Conservation (phyloP, 768 basidiomycete genomes). For the Hericium erinaceus region DNA sequence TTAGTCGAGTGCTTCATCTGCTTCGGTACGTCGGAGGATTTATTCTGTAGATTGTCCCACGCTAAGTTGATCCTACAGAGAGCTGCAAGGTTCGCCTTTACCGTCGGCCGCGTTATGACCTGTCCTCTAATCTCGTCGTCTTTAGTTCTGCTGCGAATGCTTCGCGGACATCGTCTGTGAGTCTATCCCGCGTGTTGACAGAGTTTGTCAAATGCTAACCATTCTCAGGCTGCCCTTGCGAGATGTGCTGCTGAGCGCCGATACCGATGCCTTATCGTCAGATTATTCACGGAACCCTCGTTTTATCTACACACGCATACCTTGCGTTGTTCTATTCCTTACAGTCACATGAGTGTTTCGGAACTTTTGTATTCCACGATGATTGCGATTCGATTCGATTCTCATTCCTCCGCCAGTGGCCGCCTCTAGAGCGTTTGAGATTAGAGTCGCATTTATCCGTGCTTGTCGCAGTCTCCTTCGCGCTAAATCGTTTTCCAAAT, state of each 20-base stretch:
- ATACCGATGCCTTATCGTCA: no score
- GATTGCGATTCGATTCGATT: no score
- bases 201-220: conserved; percentile 1
- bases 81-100: conserved; percentile 52
- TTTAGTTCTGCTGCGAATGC: conserved; percentile 64
- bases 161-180: conserved; percentile 61
- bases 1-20: conserved; percentile 60
- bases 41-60: neutral
- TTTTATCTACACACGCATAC: no score
- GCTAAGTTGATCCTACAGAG: conserved; percentile 29
- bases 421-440: no score
- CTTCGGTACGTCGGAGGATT: conserved; percentile 41
- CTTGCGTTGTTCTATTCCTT: no score
- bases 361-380: no score
- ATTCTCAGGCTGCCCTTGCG: conserved; percentile 63
- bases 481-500: no score
- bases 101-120: neutral
- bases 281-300: no score
- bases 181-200: conserved; percentile 14
- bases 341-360: no score
- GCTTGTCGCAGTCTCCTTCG: no score
- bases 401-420: no score
- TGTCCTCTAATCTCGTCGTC: conserved; percentile 1
- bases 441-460: no score
- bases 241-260: conserved; percentile 53